Percentiles rank a stretch among this genome's conserved stretches.
These are phyloP conservation scores for Larix kaempferi DNA, from an alignment of 75 land plant genomes.

Conservation along the genomic window DNA sequence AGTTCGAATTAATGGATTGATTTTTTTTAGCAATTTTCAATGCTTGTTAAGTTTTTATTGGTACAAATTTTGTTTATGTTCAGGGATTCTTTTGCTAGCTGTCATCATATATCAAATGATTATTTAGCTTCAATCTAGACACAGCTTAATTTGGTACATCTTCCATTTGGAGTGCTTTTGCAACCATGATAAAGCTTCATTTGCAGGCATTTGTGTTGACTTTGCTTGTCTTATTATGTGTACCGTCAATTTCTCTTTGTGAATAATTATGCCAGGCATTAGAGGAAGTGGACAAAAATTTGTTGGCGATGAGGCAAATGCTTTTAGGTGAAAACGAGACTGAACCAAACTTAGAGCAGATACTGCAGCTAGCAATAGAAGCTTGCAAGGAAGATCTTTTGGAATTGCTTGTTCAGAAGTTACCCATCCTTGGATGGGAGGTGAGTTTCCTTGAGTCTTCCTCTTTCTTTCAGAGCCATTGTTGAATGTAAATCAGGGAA, in stretches of 20 bases:
- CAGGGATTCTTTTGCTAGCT: too few species aligned
- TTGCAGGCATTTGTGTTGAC: not conserved
- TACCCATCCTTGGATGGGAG: conserved; percentile 85
- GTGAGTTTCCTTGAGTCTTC: conserved; percentile 31
- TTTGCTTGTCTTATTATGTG: not conserved
- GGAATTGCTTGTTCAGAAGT: conserved; percentile 72
- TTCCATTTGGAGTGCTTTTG: not conserved
- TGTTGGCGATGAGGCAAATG: conserved; percentile 72
- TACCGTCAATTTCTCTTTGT: not conserved
- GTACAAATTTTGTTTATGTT: too few species aligned
- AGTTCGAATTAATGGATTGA: too few species aligned
- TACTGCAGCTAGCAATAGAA: conserved; percentile 63
- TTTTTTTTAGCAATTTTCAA: too few species aligned
- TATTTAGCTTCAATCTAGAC: too few species aligned
- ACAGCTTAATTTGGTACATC: too few species aligned
- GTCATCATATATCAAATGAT: too few species aligned
- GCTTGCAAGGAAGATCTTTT: conserved; percentile 83
- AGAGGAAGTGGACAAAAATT: conserved; percentile 93
- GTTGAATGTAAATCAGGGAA: not conserved
- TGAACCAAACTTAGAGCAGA: conserved; percentile 76
- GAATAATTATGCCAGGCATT: conserved; percentile 48
- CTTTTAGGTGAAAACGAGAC: conserved; percentile 81
- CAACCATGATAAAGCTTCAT: not conserved
- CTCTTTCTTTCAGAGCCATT: not conserved
- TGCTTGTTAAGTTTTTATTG: too few species aligned